Conservation (phyloP, 768 basidiomycete genomes). For the Xanthoconium purpureum region DNA sequence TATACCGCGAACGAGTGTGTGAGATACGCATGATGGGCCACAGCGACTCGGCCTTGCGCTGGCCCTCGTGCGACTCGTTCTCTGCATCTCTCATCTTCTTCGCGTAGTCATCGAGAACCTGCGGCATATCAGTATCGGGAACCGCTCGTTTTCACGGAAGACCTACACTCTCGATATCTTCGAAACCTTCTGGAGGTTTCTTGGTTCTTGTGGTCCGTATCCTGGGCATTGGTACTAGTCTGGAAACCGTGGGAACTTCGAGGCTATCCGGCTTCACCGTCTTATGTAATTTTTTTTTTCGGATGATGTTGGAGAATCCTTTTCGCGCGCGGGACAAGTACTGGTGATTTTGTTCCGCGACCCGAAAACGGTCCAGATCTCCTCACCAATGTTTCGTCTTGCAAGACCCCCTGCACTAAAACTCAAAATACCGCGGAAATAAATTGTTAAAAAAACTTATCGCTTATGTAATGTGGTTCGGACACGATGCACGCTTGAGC, state of each 20-base stretch:
- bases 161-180: constrained; percentile 83
- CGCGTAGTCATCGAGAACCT: constrained; percentile 97
- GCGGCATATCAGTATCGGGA: constrained; percentile 7
- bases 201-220: constrained; percentile 92
- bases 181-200: constrained; percentile 91
- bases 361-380: no score
- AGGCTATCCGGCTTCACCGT: neutral
- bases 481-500: constrained; percentile 8
- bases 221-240: constrained; percentile 68
- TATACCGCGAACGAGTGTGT: constrained; percentile 92
- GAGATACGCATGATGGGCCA: constrained; percentile 99
- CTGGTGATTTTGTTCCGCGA: no score
- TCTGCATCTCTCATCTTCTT: constrained; percentile 99
- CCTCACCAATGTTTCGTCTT: no score
- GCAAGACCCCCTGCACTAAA: no score
- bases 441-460: neutral
- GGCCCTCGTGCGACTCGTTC: constrained; percentile 98
- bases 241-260: constrained; percentile 19
- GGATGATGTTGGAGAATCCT: no score
- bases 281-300: no score
- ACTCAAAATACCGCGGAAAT: no score
- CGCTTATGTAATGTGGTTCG: constrained; percentile 23
- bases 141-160: neutral
- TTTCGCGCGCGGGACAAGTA: no score
- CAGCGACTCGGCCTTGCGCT: constrained; percentile 86